Evolutionary conservation across 495 filamentous ascomycete genomes (phyloP).

Genomic region (Penicillium parvum): DNA sequence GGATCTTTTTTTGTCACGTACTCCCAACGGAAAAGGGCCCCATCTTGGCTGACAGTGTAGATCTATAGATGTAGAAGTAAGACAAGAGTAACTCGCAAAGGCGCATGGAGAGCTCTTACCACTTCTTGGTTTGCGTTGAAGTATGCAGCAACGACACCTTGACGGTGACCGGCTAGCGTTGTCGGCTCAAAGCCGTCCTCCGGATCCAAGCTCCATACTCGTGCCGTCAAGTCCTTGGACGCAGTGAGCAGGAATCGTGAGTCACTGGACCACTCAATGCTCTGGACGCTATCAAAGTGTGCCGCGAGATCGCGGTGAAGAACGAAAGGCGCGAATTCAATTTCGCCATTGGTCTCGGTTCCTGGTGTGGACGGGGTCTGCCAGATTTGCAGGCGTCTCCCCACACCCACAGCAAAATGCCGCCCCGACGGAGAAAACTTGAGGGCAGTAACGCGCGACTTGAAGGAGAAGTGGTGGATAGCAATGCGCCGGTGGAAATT

Average conservation of each 20-base stretch:
- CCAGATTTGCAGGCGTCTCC: constrained; percentile 87
- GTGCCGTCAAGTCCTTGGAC: constrained; percentile 84
- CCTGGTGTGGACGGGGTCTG: constrained; percentile 87
- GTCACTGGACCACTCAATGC: constrained; percentile 90
- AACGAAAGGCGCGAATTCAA: constrained; percentile 94
- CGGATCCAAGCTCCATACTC: constrained; percentile 88
- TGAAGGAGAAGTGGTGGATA: constrained; percentile 93
- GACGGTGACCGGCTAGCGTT: constrained; percentile 81
- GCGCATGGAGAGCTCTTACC: constrained; percentile 33
- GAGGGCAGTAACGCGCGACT: constrained; percentile 72
- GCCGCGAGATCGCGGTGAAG: constrained; percentile 79
- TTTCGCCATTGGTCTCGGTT: constrained; percentile 67
- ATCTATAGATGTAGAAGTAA: constrained; percentile 56
- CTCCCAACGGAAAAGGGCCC: constrained; percentile 62
- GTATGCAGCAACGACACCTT: constrained; percentile 81
- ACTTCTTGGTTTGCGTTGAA: constrained; percentile 90
- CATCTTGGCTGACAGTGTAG: constrained; percentile 67
- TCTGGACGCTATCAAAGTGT: constrained; percentile 80
- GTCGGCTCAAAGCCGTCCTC: constrained; percentile 89
- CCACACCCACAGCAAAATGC: constrained; percentile 82
- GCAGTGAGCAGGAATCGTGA: constrained; percentile 90
- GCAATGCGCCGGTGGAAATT: constrained; percentile 79
- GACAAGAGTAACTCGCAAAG: constrained; percentile 38
- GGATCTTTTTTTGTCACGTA: constrained; percentile 52
- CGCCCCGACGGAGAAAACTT: constrained; percentile 89